Evolutionary conservation across 805 yeast genomes (phyloP).

Genomic region (Brettanomyces anomalus): DNA sequence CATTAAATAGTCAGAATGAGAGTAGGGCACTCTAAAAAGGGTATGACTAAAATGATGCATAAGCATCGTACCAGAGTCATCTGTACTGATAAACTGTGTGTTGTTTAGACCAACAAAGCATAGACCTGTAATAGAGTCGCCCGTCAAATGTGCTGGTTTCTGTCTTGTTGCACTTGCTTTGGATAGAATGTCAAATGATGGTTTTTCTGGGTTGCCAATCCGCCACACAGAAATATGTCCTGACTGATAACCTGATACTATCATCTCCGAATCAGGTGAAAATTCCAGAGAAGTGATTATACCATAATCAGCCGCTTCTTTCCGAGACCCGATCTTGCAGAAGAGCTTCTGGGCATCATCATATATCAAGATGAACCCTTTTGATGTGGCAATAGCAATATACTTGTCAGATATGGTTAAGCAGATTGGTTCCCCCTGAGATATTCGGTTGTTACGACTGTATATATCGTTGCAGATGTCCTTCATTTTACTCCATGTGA

Average conservation of each 20-base stretch:
- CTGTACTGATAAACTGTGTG: constrained; percentile 48
- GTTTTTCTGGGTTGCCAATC: constrained; percentile 25
- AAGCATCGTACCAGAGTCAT: constrained; percentile 47
- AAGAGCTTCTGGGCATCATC: constrained; percentile 56
- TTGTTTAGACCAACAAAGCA: constrained; percentile 42
- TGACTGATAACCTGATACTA: constrained; percentile 58
- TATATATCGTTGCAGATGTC: constrained; percentile 15
- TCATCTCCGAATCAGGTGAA: constrained; percentile 58
- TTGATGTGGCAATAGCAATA: constrained; percentile 60
- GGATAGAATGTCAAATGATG: constrained; percentile 24
- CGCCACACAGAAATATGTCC: constrained; percentile 73
- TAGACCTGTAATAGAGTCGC: constrained; percentile 33
- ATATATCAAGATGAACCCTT: constrained; percentile 58
- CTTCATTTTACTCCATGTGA: constrained; percentile 24
- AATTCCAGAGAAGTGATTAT: constrained; percentile 46
- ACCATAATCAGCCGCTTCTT: constrained; percentile 26
- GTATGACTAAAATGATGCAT: constrained; percentile 57
- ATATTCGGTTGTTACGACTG: constrained; percentile 11
- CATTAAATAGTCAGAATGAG: too few species aligned
- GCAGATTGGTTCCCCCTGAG: constrained; percentile 44
- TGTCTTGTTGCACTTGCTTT: constrained; percentile 15
- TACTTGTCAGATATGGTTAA: constrained; percentile 32
- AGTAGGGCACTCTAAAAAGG: constrained; percentile 31
- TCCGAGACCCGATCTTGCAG: constrained; percentile 25
- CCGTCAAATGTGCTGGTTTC: constrained; percentile 26